These are phyloP conservation scores for Allodekkera sacchari DNA, from an alignment of 805 yeast genomes.

Conservation along the genomic window DNA sequence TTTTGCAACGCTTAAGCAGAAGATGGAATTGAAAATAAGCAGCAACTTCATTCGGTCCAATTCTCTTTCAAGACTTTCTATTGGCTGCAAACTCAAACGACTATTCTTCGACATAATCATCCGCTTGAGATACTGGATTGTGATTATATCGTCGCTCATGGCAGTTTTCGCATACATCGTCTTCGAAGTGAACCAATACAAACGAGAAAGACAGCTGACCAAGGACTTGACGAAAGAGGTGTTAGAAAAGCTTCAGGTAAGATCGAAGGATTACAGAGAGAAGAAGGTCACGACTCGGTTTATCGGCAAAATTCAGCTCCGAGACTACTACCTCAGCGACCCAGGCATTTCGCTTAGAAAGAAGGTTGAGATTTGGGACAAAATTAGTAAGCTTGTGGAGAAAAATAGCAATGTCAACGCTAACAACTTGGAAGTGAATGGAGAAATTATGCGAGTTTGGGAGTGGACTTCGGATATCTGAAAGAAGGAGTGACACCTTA, in stretches of 20 bases:
- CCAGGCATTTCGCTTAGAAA: conserved; percentile 24
- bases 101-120: conserved; percentile 14
- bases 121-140: conserved; percentile 16
- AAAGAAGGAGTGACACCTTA: not conserved
- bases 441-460: conserved; percentile 84
- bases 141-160: conserved; percentile 6
- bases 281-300: conserved; percentile 32
- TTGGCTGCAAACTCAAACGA: conserved; percentile 20
- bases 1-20: conserved; percentile 6
- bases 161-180: conserved; percentile 13
- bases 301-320: conserved; percentile 62
- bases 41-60: conserved; percentile 16
- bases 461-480: conserved; percentile 59
- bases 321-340: conserved; percentile 52
- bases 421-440: conserved; percentile 63
- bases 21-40: conserved; percentile 12
- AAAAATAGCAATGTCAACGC: conserved; percentile 56
- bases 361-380: conserved; percentile 50
- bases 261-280: conserved; percentile 28
- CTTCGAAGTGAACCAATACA: conserved; percentile 29
- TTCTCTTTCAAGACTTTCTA: conserved; percentile 20
- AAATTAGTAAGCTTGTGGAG: conserved; percentile 49
- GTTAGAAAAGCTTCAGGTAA: conserved; percentile 40
- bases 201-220: conserved; percentile 32
- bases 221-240: conserved; percentile 41